Evolutionary conservation across 202 grass and related monocot species (phyloP), one percentile per base, ranked within the genome.

Genomic region (Saccharum hybrid): DNA sequence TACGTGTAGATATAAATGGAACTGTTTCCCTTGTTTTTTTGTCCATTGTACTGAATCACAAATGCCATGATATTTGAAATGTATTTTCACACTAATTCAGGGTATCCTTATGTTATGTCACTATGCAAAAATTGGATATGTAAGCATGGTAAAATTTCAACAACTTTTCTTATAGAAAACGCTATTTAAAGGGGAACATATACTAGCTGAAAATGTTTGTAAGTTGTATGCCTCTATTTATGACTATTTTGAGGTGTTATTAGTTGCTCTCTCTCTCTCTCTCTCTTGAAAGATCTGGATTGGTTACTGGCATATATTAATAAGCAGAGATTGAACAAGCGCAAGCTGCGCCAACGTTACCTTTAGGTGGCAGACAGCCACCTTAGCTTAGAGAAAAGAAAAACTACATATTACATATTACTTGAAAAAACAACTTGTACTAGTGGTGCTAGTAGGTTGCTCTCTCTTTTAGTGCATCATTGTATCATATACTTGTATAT

Each of bases 41-140:
- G 14, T 45, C 66, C 18, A 28, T 61, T 68, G n/a, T 38, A 68
- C 9, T 67, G 67, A 56, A 57, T 73, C 37, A 18, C 42, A 67
- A 12, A 43, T 79, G 10, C 16, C 46, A 10, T 34, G 7, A 18
- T 67, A 66, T 36, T 74, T 46, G 63, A 77, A 41, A 66, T 72
- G 15, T 78, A 46, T 81, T 26, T 66, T 45, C 28, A 67, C 16
- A 48, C 56, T 75, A 14, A 75, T 59, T 78, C 8, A 68, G 67
- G 78, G 61, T 56, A 66, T 68, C 33, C 34, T 68, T 26, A 10
- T 79, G 28, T 48, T 52, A 28, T 22, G 39, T 10, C 6, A 62
- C 22, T 26, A 46, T 61, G 74, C 19, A 74, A 15, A 76, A 41
- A 68, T 54, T 68, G 41, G 1, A 69, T 82, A 73, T 74, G 54